Base-by-base conservation (phyloP, 2,329 filamentous ascomycete genomes). In the Exophiala oligosperma region DNA sequence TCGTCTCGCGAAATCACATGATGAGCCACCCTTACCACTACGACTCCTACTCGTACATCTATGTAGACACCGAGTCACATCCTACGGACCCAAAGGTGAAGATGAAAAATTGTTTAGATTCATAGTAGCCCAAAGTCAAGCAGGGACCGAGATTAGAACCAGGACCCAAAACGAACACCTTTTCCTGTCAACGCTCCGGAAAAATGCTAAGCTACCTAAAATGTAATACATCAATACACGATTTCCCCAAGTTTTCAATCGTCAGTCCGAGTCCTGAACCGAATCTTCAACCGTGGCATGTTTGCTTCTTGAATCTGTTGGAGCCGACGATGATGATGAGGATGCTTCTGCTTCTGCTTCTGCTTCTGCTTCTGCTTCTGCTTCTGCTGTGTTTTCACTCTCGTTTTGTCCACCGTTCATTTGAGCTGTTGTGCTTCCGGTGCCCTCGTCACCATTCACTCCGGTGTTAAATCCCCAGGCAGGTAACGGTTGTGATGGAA, bases 271-370 rank as follows among this genome's bases (percentile, higher is more conserved):
- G 38, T 67, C 67, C 28, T 70, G 67, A n/a, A 62, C 58, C 40
- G 63, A 53, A 54, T 77, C 75, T 56, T 77, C 75, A 12, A 77
- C 69, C 28, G 74, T 73, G 1, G 73, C 72, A 23, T 74, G 71
- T 49, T 65, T 69, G 4, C 64, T 70, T 56, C 74, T 75, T 14
- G 44, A 71, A 70, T 62, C 74, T 9, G 32, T 9, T 35, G 32
- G 32, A 72, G 26, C 64, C 68, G 26, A 57, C 62, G 35, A 35
- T 28, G 47, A 35, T 28, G 47, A 50, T 12, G 29, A 12, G 48
- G 24, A 38, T 26, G 49, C 46, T n/a, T 29, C 5, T n/a, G 24
- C 21, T 14, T 17, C 17, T 17, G 17, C 17, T 17, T 17, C 17
- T 43, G 14, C 46, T n/a, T 29, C 5, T n/a, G 24, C 21, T 14